These are phyloP conservation scores for Cadophora gregata DNA, from an alignment of 2,329 filamentous ascomycete genomes.

Conservation along the genomic window DNA sequence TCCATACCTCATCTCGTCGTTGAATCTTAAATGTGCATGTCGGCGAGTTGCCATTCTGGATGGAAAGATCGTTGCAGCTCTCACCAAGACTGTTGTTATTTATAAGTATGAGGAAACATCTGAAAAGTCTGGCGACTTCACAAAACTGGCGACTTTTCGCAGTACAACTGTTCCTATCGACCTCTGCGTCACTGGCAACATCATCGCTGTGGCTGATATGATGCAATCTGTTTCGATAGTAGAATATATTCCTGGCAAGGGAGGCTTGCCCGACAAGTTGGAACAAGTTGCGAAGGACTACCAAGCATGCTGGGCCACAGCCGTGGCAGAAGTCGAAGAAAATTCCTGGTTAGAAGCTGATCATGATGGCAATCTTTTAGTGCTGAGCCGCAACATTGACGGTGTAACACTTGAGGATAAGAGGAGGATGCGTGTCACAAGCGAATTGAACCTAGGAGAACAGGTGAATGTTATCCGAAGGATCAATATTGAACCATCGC, in stretches of 20 bases:
- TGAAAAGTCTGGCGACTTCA: constrained; percentile 61
- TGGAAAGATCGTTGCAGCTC: constrained; percentile 80
- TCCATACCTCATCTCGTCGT: constrained; percentile 73
- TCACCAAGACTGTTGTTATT: constrained; percentile 83
- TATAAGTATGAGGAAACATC: constrained; percentile 63
- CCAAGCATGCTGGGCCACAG: constrained; percentile 82
- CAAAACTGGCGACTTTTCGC: constrained; percentile 77
- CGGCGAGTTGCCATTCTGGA: constrained; percentile 77
- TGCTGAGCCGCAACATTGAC: constrained; percentile 74
- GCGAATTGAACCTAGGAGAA: constrained; percentile 87
- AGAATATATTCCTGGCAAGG: constrained; percentile 66
- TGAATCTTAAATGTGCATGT: constrained; percentile 79
- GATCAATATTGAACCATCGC: constrained; percentile 69
- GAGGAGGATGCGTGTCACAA: constrained; percentile 71
- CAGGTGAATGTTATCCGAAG: constrained; percentile 88
- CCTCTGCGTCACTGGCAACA: constrained; percentile 73
- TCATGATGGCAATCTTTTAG: constrained; percentile 83
- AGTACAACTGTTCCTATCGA: constrained; percentile 86
- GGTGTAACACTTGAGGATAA: constrained; percentile 79
- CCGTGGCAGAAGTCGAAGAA: constrained; percentile 73
- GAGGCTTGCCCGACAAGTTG: constrained; percentile 66
- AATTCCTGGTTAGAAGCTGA: constrained; percentile 85
- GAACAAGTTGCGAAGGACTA: constrained; percentile 80
- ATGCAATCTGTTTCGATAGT: constrained; percentile 91
- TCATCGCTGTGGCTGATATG: constrained; percentile 85